Evolutionary conservation across 1,284 basidiomycete species (phyloP), one percentile per base, ranked within the genome.

Genomic region (Cystobasidiaceae sp.): DNA sequence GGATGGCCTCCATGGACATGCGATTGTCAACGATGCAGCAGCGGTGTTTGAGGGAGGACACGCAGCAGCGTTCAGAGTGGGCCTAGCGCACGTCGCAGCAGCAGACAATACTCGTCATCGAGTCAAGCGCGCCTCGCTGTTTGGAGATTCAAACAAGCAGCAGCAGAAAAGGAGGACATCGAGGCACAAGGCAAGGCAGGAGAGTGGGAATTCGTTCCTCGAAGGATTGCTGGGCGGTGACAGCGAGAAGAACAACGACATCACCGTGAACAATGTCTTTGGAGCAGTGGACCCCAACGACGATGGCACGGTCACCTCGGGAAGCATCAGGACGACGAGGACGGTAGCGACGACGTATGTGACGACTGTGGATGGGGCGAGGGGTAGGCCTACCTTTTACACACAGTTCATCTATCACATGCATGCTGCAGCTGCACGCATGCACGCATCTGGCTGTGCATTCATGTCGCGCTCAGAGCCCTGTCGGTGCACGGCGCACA

Each of bases 241-340:
- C n/a, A 33, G 27, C 2, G 54, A 39, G 11, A n/a, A 39, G 11
- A 39, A 39, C 37, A 11, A 27, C 11, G 54, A 30, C 25, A 28
- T 56, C 23, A n/a, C 19, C 15, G 32, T 4, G 17, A 46, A 3
- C 15, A 23, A 21, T 15, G n/a, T 6, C 21, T 25, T 28, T 27
- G 45, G 2, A n/a, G 41, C 45, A 15, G 30, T 61, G 19, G 46
- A 51, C 46, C 30, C 28, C 5, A 27, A 46, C 45, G 23, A 50
- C 11, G 57, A 45, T 17, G 58, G 58, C 17, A 50, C 48, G 17
- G n/a, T 61, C 58, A 61, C 58, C 46, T 50, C 46, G 34, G 58
- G 58, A 17, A 50, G 46, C 30, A 37, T 61, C 19, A 30, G 30
- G 19, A 61, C 46, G 2, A 30, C 25, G 3, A 39, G 27, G 23